phyloP scores from a whole-genome alignment of 768 basidiomycete genomes.

The Lactarius sanguifluus region DNA sequence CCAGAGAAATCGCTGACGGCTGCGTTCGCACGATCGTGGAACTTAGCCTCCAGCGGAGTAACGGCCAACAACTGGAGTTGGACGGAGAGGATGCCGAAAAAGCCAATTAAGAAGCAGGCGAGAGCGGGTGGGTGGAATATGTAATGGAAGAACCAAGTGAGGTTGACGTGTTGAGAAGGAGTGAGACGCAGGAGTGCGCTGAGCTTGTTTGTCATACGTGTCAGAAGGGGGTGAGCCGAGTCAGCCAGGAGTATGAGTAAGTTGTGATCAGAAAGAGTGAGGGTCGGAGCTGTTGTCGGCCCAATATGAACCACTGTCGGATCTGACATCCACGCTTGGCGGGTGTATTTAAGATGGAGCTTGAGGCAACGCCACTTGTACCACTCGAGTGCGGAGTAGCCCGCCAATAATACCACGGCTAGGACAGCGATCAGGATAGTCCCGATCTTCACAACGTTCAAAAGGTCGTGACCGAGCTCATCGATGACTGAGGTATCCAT shows the following conservation, averaged over 20 bases:
- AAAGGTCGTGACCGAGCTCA: conserved; percentile 76
- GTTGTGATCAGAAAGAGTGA: conserved; percentile 72
- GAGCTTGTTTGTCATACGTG: conserved; percentile 58
- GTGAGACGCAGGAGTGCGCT: conserved; percentile 52
- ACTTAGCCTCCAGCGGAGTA: conserved; percentile 67
- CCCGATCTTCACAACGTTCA: conserved; percentile 77
- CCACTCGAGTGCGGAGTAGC: conserved; percentile 80
- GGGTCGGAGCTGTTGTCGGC: conserved; percentile 43
- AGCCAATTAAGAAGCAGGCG: conserved; percentile 89
- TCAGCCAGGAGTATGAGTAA: conserved; percentile 72
- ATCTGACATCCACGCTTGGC: conserved; percentile 75
- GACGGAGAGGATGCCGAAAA: conserved; percentile 84
- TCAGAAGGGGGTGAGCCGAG: conserved; percentile 70
- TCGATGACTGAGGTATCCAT: conserved; percentile 87
- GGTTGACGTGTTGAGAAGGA: conserved; percentile 60
- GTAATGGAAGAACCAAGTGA: conserved; percentile 90
- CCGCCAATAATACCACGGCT: conserved; percentile 70
- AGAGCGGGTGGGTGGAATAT: conserved; percentile 90
- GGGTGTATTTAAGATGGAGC: conserved; percentile 62
- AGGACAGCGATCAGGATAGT: conserved; percentile 69
- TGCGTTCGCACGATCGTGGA: conserved; percentile 57
- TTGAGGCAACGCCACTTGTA: conserved; percentile 81
- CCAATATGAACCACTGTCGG: conserved; percentile 55
- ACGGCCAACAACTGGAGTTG: conserved; percentile 85
- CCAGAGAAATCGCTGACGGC: conserved; percentile 66